These are phyloP conservation scores for Pichia sp. DNA, from an alignment of 1,139 yeast species.

Conservation along the genomic window DNA sequence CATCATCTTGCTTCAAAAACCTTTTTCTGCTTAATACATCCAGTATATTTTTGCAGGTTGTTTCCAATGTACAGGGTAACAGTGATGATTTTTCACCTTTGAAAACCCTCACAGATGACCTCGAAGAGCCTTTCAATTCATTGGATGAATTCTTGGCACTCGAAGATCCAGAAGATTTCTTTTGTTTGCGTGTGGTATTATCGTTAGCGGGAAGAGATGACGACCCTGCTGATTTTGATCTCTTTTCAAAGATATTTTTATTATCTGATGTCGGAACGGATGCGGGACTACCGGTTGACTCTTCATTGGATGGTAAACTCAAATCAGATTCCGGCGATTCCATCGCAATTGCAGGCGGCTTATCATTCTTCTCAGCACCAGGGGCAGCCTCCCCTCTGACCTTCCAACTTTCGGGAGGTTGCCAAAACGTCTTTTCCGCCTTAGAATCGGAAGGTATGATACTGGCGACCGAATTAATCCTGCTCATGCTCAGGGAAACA, in stretches of 20 bases:
- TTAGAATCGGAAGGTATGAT: constrained; percentile 2
- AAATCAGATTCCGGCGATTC: neutral
- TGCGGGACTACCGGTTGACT: neutral
- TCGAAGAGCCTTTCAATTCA: constrained; percentile 26
- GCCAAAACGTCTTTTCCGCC: constrained; percentile 19
- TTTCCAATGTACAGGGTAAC: constrained; percentile 43
- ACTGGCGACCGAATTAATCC: constrained; percentile 17
- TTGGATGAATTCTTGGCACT: constrained; percentile 4
- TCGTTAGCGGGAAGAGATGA: too few species aligned
- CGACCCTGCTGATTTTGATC: neutral
- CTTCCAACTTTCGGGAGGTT: constrained; percentile 28
- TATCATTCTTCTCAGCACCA: neutral
- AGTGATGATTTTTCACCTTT: constrained; percentile 39
- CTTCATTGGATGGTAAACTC: neutral
- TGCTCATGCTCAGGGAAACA: constrained; percentile 9
- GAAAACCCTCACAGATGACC: constrained; percentile 36
- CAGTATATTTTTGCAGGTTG: constrained; percentile 70
- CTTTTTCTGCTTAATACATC: constrained; percentile 64
- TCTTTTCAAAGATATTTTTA: neutral
- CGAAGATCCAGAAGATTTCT: neutral
- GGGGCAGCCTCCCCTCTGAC: constrained; percentile 13
- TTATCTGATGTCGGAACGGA: neutral
- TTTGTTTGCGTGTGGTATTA: neutral
- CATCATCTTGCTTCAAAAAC: constrained; percentile 59
- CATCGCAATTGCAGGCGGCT: neutral